Evolutionary conservation across 1,139 yeast species (phyloP), one percentile per base, ranked within the genome.

Genomic region (Nematodospora anomalae): DNA sequence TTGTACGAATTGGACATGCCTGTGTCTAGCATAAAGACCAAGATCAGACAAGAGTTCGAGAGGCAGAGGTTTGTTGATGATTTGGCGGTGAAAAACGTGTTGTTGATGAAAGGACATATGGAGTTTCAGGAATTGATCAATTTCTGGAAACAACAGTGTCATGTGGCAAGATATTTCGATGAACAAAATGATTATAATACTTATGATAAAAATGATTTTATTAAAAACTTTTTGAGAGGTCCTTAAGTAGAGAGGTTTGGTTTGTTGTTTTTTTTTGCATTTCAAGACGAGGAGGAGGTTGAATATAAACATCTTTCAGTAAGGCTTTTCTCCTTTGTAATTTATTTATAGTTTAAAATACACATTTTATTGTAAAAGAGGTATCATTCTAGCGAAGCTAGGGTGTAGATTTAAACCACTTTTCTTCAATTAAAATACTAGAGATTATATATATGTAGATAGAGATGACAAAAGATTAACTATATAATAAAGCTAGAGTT

Each of bases 101-200:
- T 86, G 41, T 77, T 80, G 51, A 80, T 84, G 70, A 83, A 84
- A 67, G 95, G 94, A 6, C 92, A 85, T 55, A 85, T 85, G 92
- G 96, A 87, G 62, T 87, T 80, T 62, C 96, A 87, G 59, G 96
- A 87, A 58, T 75, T 86, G 56, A 73, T 83, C 53, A 87, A 87
- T 66, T 87, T 86, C 69, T 87, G 96, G 96, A 87, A 87, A 62
- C 95, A 87, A 67, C 83, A 79, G 56, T 79, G 92, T 51, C 95
- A 87, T 62, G 89, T 87, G 27, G 71, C 84, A 79, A 80, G 83
- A 64, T 86, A 80, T 67, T 86, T 86, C 52, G 86, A 81, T 51
- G 80, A 80, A 52, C 84, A 78, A 60, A 74, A 75, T 38, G 64
- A 64, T 32, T 74, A 79, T 51, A 71, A 67, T 37, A 66, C 62